These are phyloP conservation scores for Nakaseomyces kungkrabaensis DNA, from an alignment of 1,139 yeast genomes.

Conservation along the genomic window DNA sequence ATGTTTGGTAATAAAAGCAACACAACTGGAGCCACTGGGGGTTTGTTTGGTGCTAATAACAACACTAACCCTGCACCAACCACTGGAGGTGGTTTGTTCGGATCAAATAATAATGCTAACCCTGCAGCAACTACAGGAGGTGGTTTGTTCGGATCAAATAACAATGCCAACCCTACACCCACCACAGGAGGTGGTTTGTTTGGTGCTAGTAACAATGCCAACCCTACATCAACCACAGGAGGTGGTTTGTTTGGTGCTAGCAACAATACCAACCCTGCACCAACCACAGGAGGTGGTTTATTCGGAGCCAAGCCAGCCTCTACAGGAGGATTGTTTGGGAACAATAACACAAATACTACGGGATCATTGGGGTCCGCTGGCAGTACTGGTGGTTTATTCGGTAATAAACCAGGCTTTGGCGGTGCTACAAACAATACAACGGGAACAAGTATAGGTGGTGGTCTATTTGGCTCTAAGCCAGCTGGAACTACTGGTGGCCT, in stretches of 20 bases:
- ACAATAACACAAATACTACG: slow-evolving; percentile 8
- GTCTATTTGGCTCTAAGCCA: slow-evolving; percentile 24
- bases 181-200: slow-evolving; percentile 15
- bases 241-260: slow-evolving; percentile 31
- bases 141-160: slow-evolving; percentile 10
- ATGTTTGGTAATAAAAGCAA: slow-evolving; percentile 28
- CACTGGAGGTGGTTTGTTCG: slow-evolving; percentile 14
- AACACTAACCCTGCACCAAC: slow-evolving; percentile 4
- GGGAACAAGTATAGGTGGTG: slow-evolving; percentile 14
- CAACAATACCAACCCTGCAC: background rate
- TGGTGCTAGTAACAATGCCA: slow-evolving; percentile 1
- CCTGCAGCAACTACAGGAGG: slow-evolving; percentile 11
- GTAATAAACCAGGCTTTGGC: slow-evolving; percentile 22
- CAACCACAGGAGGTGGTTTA: slow-evolving; percentile 15
- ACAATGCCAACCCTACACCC: slow-evolving; percentile 1
- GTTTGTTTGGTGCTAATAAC: slow-evolving; percentile 9
- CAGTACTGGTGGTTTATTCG: slow-evolving; percentile 29
- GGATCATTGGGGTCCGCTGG: slow-evolving; percentile 11
- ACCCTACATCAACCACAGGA: background rate
- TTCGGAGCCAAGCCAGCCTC: slow-evolving; percentile 24
- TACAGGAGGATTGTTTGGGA: slow-evolving; percentile 25
- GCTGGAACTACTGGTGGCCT: slow-evolving; percentile 9
- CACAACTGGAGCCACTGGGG: slow-evolving; percentile 6
- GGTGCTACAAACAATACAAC: background rate
- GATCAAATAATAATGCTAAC: background rate